A percentile compares a stretch with the other conserved stretches of the same genome.
Evolutionary conservation across 1,284 basidiomycete genomes (phyloP).

Genomic region (Meira nashicola): DNA sequence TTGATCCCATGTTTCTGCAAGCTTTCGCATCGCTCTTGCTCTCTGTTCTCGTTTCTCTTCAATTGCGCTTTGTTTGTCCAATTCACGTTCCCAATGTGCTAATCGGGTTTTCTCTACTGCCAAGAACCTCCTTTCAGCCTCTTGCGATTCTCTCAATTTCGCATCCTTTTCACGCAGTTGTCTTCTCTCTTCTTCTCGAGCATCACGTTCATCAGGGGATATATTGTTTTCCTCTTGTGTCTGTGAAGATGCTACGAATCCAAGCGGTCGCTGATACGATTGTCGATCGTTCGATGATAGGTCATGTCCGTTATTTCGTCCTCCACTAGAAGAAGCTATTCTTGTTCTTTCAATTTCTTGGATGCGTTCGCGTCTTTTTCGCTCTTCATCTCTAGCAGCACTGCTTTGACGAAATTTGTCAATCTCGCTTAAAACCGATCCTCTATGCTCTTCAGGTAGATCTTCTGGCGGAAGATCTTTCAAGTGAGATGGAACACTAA

Average conservation of each 20-base stretch:
- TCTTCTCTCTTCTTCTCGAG: conserved; percentile 8
- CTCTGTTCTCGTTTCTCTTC: conserved; percentile 19
- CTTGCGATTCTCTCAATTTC: neutral
- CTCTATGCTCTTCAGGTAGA: conserved; percentile 88
- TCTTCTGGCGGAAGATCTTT: conserved; percentile 92
- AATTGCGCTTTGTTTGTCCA: conserved; percentile 21
- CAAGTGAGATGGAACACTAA: conserved; percentile 82
- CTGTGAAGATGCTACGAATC: conserved; percentile 27
- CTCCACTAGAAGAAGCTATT: neutral
- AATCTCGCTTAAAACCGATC: conserved; percentile 87
- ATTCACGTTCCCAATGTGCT: conserved; percentile 31
- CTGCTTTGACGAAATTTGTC: conserved; percentile 63
- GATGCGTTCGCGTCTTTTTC: conserved; percentile 26
- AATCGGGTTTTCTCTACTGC: conserved; percentile 16
- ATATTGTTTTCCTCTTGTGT: conserved; percentile 17
- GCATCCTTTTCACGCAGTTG: conserved; percentile 7
- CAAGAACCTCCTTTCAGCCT: conserved; percentile 2
- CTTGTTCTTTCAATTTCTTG: conserved; percentile 42
- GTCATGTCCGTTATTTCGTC: neutral
- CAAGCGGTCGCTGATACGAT: conserved; percentile 27
- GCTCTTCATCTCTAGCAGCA: conserved; percentile 46
- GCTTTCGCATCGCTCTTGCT: conserved; percentile 14
- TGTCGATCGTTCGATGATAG: conserved; percentile 23
- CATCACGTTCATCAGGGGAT: conserved; percentile 8
- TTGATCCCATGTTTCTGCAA: conserved; percentile 23